Evolutionary conservation across 1,284 basidiomycete genomes (phyloP), one percentile per base, ranked within the genome.

Genomic region (Microstroma glucosiphilum): DNA sequence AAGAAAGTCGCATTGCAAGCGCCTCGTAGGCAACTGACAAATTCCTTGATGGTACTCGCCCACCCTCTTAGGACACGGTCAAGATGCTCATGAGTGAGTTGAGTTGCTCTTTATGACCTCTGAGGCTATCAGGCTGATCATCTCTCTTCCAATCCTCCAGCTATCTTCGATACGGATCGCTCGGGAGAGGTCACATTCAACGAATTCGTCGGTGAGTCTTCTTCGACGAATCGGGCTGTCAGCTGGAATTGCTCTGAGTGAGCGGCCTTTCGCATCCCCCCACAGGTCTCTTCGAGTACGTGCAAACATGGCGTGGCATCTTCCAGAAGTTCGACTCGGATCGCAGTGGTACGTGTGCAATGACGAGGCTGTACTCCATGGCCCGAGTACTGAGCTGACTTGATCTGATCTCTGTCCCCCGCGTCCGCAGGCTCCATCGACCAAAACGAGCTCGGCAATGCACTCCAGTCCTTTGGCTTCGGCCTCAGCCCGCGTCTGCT

Each of bases 291-390:
- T 73, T 69, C 69, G 71, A 70, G 58, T 75, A 75, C 64, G 69
- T 75, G 41, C 67, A 74, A 55, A 67, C 73, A 49, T 75, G 73
- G 73, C 72, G 73, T 21, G 68, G 64, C 53, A 70, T 75, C 30
- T 75, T 75, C 64, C 64, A 57, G 57, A 71, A 69, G 58, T 73
- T 70, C 61, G 69, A 73, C 60, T 61, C 68, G 25, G 70, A 72
- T 55, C 55, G 70, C 6, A 69, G 67, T 13, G 72, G 71, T 13
- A 61, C 17, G 46, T 48, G 11, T 23, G 46, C 46, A 12, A 48
- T 4, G 6, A 12, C n/a, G 3, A 48, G 7, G 46, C 6, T 48
- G 11, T 48, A 9, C 30, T 37, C 3, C 30, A 3, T 9, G 4
- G 3, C 30, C 4, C n/a, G 4, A 48, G 23, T 48, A 23, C 17